These are phyloP conservation scores for Dothistroma septosporum DNA, from an alignment of 2,329 filamentous ascomycete genomes.

Conservation along the genomic window DNA sequence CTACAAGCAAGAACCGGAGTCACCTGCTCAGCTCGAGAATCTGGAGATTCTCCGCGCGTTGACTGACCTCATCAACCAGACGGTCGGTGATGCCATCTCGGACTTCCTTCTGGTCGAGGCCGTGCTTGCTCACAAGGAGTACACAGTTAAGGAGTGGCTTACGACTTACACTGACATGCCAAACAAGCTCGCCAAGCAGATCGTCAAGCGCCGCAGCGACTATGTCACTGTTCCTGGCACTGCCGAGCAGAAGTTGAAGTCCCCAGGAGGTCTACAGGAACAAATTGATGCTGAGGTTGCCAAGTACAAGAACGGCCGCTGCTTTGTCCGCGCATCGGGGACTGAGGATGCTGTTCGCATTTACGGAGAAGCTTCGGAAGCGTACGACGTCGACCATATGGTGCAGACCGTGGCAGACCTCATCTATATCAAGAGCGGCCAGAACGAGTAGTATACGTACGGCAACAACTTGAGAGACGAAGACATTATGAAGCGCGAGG, in stretches of 20 bases:
- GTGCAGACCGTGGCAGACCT: slow-evolving; percentile 66
- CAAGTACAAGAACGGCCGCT: slow-evolving; percentile 84
- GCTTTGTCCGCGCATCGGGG: slow-evolving; percentile 87
- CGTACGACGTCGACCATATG: slow-evolving; percentile 85
- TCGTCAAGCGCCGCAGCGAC: slow-evolving; percentile 79
- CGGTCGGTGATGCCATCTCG: slow-evolving; percentile 90
- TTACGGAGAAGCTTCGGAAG: slow-evolving; percentile 88
- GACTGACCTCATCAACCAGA: slow-evolving; percentile 93
- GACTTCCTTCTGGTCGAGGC: slow-evolving; percentile 96
- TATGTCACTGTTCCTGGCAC: slow-evolving; percentile 77
- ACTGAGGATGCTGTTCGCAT: slow-evolving; percentile 96
- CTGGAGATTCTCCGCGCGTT: slow-evolving; percentile 79
- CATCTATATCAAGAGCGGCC: slow-evolving; percentile 18
- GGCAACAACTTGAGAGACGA: not conserved
- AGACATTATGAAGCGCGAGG: not conserved
- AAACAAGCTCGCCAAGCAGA: slow-evolving; percentile 89
- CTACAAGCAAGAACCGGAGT: slow-evolving; percentile 74
- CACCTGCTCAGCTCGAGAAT: slow-evolving; percentile 84
- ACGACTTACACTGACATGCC: slow-evolving; percentile 90
- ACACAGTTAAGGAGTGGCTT: slow-evolving; percentile 83
- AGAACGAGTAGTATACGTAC: slow-evolving; percentile 8
- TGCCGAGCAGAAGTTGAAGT: slow-evolving; percentile 80
- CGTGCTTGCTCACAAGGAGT: slow-evolving; percentile 90
- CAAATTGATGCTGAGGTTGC: slow-evolving; percentile 83
- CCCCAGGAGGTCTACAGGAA: slow-evolving; percentile 72